Evolutionary conservation across 345 rosid species (phyloP).

Genomic region (Melaleuca alternifolia): DNA sequence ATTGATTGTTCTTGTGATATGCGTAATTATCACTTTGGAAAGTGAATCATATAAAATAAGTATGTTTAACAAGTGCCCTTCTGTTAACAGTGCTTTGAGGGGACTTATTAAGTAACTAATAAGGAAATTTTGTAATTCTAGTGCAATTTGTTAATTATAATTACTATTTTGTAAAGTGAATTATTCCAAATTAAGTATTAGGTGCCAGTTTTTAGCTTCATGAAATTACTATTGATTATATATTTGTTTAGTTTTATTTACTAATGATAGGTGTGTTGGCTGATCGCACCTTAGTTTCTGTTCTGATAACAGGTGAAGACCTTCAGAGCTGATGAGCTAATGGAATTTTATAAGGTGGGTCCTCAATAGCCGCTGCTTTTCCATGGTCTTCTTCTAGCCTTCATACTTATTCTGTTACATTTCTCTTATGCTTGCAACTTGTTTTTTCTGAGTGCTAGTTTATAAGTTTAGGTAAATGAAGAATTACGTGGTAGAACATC

Average conservation of each 20-base stretch:
- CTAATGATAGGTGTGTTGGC: not conserved
- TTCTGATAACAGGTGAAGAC: constrained; percentile 29
- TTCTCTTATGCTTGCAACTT: not conserved
- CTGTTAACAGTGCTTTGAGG: not conserved
- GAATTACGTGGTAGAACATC: not conserved
- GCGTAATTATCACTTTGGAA: not conserved
- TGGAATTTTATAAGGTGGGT: constrained; percentile 70
- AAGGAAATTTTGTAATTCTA: not conserved
- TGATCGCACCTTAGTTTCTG: not conserved
- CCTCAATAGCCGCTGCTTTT: not conserved
- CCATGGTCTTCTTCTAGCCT: not conserved
- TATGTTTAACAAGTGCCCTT: not conserved
- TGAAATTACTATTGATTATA: not conserved
- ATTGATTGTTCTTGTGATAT: not conserved
- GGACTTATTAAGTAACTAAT: not conserved
- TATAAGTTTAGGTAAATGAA: not conserved
- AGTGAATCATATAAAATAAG: not conserved
- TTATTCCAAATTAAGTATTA: not conserved
- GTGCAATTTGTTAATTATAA: not conserved
- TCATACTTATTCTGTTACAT: not conserved
- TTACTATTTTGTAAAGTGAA: not conserved
- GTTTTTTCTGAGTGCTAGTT: not conserved
- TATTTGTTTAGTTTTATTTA: not conserved
- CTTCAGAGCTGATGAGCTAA: constrained; percentile 71
- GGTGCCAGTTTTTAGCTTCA: not conserved